Evolutionary conservation across 2,329 filamentous ascomycete genomes (phyloP).

Genomic region (Xylaria sp.): DNA sequence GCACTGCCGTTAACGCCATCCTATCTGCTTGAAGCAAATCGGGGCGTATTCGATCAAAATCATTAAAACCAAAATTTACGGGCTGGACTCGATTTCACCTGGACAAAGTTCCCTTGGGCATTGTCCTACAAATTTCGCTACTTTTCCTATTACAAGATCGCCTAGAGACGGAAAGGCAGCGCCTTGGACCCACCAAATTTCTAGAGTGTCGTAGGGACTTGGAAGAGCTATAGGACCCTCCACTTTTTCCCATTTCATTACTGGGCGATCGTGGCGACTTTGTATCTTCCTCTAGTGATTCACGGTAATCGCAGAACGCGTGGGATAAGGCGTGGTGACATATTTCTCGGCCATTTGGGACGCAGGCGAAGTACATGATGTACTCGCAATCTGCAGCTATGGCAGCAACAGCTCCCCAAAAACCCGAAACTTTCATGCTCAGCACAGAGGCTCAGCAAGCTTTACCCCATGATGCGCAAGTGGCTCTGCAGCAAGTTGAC

Average conservation of each 20-base stretch:
- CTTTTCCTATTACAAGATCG: slow-evolving; percentile 29
- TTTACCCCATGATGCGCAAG: slow-evolving; percentile 94
- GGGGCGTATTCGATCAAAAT: slow-evolving; percentile 48
- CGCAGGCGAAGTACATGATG: slow-evolving; percentile 62
- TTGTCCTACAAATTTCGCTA: slow-evolving; percentile 27
- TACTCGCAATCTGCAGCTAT: slow-evolving; percentile 87
- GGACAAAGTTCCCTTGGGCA: slow-evolving; percentile 31
- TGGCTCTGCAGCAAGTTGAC: slow-evolving; percentile 97
- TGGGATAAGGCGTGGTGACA: slow-evolving; percentile 16
- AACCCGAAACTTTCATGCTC: slow-evolving; percentile 98
- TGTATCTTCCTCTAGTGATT: slow-evolving; percentile 9
- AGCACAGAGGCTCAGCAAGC: slow-evolving; percentile 97
- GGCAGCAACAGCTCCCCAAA: slow-evolving; percentile 82
- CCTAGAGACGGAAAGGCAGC: slow-evolving; percentile 43
- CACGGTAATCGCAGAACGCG: slow-evolving; percentile 20
- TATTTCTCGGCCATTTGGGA: slow-evolving; percentile 35
- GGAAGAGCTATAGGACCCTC: slow-evolving; percentile 35
- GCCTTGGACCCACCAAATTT: slow-evolving; percentile 40
- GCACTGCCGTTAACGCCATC: slow-evolving; percentile 49
- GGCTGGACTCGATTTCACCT: slow-evolving; percentile 60
- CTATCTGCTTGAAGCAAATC: slow-evolving; percentile 61
- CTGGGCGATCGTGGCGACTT: slow-evolving; percentile 29
- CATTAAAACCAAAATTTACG: slow-evolving; percentile 39
- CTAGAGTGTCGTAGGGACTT: slow-evolving; percentile 20
- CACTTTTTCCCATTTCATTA: slow-evolving; percentile 38